These are phyloP conservation scores for Nicotiana tabacum DNA, from an alignment of 257 asterid species.

Conservation along the genomic window DNA sequence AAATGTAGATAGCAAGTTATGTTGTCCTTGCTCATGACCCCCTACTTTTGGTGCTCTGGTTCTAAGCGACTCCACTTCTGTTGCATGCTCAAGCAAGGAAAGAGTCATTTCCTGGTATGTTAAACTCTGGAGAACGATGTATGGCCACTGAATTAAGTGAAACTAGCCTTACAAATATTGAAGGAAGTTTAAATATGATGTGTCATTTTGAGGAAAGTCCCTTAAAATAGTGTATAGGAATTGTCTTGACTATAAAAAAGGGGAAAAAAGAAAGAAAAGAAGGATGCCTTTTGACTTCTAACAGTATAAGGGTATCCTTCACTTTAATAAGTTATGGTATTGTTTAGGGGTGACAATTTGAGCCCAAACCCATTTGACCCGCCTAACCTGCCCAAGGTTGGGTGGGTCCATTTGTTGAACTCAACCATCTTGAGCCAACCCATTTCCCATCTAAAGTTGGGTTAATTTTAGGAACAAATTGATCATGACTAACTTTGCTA, in stretches of 20 bases:
- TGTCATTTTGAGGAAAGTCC: neutral
- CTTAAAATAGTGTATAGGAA: neutral
- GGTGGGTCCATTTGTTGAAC: too few species aligned
- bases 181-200: too few species aligned
- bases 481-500: too few species aligned
- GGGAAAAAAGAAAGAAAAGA: neutral
- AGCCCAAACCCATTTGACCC: too few species aligned
- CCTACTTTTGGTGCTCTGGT: neutral
- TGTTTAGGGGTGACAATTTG: too few species aligned
- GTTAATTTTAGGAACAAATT: too few species aligned
- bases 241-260: neutral
- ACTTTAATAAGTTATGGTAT: neutral
- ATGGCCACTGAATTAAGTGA: neutral
- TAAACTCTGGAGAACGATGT: neutral
- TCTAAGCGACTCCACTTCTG: neutral
- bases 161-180: neutral
- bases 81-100: neutral
- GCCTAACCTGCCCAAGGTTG: too few species aligned
- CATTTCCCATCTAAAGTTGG: too few species aligned
- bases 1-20: neutral
- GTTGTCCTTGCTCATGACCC: neutral
- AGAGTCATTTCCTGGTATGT: neutral
- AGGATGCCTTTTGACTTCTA: neutral
- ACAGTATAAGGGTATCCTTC: neutral
- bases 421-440: too few species aligned